Conservation (phyloP, 2,329 filamentous ascomycete species). For the Neobulgaria alba region DNA sequence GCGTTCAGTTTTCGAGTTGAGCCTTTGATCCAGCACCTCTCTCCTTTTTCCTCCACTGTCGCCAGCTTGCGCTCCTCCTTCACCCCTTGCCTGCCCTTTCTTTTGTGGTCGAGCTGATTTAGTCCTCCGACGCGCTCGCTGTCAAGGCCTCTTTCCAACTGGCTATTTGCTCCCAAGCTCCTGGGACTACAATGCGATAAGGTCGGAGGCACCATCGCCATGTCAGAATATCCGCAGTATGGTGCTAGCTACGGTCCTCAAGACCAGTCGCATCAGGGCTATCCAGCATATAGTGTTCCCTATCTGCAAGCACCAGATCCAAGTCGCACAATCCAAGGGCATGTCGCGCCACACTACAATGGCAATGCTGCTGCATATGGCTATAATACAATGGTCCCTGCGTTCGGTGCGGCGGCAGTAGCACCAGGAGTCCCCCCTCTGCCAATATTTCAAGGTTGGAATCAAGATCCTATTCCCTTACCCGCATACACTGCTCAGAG, state of each 20-base stretch:
- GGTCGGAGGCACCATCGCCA: conserved; percentile 20
- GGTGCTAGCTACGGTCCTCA: conserved; percentile 26
- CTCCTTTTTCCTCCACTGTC: conserved; percentile 3
- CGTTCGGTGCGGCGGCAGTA: conserved; percentile 21
- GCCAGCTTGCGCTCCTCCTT: not conserved
- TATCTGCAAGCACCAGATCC: conserved; percentile 19
- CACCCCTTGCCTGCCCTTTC: conserved; percentile 12
- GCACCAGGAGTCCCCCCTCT: conserved; percentile 22
- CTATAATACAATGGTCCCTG: conserved; percentile 22
- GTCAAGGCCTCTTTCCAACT: too few species aligned
- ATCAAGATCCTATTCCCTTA: conserved; percentile 22
- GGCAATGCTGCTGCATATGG: conserved; percentile 21
- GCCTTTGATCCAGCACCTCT: conserved; percentile 6
- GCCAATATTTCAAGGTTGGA: conserved; percentile 27
- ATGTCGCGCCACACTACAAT: conserved; percentile 21
- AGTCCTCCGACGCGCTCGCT: not conserved
- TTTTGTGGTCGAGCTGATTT: conserved; percentile 18
- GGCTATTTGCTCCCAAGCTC: too few species aligned
- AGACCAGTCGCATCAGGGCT: conserved; percentile 18
- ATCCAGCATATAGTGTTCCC: conserved; percentile 20
- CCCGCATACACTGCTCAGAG: conserved; percentile 18
- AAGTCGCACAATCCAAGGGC: conserved; percentile 15
- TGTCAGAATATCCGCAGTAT: conserved; percentile 41
- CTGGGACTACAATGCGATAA: conserved; percentile 15
- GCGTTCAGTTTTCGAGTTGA: conserved; percentile 8